Evolutionary conservation across 495 filamentous ascomycete genomes (phyloP), one percentile per base, ranked within the genome.

Genomic region (Alectoria sarmentosa): DNA sequence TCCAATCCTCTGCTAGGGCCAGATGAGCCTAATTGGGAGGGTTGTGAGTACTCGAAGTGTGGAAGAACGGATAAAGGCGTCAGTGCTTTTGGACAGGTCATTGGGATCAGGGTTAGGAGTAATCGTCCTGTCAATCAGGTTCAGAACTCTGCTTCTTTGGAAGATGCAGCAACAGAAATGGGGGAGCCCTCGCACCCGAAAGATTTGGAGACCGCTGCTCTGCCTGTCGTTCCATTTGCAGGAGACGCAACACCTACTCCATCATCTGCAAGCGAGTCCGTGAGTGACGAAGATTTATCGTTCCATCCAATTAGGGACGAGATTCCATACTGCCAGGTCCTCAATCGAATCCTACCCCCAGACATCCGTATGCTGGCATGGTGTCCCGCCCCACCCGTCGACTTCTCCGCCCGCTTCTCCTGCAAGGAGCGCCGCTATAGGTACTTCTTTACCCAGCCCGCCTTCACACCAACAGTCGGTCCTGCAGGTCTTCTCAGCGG

Each of bases 401-500:
- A 83, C 61, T 98, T 98, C 75, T 90, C 90, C 60, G 93, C 94
- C 19, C 86, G 95, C n/a, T 96, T 96, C 78, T 90, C 87, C 60
- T 98, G 94, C 77, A 82, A 86, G 57, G 90, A 96, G 73, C 83
- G 94, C 56, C 86, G 86, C 62, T 98, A 98, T 75, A 83, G 87
- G 48, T 98, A 98, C 76, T 97, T 96, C 82, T 98, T 98, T 80
- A 98, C 93, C 13, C 88, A 96, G 69, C 95, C 94, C 0, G 88
- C 88, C 4, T 95, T 91, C 69, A 70, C 84, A 34, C 91, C 92
- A 1, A 78, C 80, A 26, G 70, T 76, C 26, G 74, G 76, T 38
- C 46, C 71, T 37, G 56, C 73, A 59, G 78, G 76, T 28, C 72
- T 79, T 2, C 54, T n/a, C 30, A 36, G 3, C 14, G 28, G 6